Evolutionary conservation across 2,329 filamentous ascomycete genomes (phyloP).

Genomic region (Paraphoma chrysanthemicola): DNA sequence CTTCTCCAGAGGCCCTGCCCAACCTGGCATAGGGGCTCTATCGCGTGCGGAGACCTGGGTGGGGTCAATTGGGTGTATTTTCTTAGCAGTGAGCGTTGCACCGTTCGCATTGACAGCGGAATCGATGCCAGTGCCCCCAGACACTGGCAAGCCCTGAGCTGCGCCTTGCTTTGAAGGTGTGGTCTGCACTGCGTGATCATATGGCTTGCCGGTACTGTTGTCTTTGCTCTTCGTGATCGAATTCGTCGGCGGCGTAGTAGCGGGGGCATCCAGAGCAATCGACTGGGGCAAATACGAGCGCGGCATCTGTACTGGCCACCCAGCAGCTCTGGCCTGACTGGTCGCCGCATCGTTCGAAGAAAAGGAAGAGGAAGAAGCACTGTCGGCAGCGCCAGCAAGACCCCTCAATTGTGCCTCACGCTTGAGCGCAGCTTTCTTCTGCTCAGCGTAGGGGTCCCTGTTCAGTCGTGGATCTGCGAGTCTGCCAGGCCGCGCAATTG

Average conservation of each 20-base stretch:
- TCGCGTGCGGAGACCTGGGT: background rate
- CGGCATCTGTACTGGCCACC: background rate
- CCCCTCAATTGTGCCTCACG: background rate
- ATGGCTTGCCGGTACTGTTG: no score
- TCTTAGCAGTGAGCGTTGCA: background rate
- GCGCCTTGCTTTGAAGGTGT: background rate
- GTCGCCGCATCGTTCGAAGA: background rate
- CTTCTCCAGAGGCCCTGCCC: constrained; percentile 3
- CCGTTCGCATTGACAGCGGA: no score
- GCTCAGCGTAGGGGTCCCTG: background rate
- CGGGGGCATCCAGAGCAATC: background rate
- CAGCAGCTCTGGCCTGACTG: background rate
- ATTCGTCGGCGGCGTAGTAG: background rate
- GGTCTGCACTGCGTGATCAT: background rate
- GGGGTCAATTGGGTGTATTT: background rate
- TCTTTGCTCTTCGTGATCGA: no score
- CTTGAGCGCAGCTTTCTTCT: background rate
- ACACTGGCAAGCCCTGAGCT: background rate
- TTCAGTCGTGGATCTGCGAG: constrained; percentile 12
- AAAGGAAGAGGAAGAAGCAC: background rate
- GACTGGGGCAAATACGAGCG: background rate
- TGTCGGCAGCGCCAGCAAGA: no score
- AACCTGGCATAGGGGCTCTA: background rate
- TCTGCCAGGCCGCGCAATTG: constrained; percentile 4
- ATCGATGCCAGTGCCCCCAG: no score